Evolutionary conservation across 148 eudicot species (phyloP), one percentile per base, ranked within the genome.

Genomic region (Silene latifolia): DNA sequence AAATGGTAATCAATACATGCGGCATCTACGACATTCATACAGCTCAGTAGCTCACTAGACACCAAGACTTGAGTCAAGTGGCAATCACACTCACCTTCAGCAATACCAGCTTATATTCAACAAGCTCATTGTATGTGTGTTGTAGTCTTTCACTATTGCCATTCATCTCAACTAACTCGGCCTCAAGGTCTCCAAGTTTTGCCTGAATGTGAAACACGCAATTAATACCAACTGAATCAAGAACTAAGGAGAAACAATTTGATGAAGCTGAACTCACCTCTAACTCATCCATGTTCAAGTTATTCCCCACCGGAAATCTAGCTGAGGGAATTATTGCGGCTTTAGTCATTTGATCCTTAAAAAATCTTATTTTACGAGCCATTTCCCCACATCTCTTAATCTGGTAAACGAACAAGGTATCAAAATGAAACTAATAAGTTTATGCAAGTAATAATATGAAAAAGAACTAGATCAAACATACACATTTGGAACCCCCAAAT

Each of bases 321-420:
- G 85, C 39, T 70, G 94, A 89, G 62, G 89, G 74, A n/a, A 73
- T 59, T 67, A 89, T 76, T 65, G 91, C 91, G 66, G 87, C 85
- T 82, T 84, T 92, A 24, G 70, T 57, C 92, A 90, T 92, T 63
- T 92, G 92, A 58, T 88, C 97, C 76, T 80, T 85, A 29, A 92
- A 85, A 80, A 86, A 89, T 17, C 90, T 85, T 32, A 89, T 83
- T 79, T 82, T 92, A 46, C 97, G 90, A 67, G 92, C 94, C 94
- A 92, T 86, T 80, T 92, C 97, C 51, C 84, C 87, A 53, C 94
- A 87, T 87, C 92, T 88, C 87, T 88, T 92, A 67, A 92, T 85
- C 97, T 92, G 59, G 18, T 53, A 0, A n/a, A 63, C 29, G 53
- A 75, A 70, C 74, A 66, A 42, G 23, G 48, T 29, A 71, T 48